phyloP scores from a whole-genome alignment of 1,284 basidiomycete species.

The Pseudozyma pruni region DNA sequence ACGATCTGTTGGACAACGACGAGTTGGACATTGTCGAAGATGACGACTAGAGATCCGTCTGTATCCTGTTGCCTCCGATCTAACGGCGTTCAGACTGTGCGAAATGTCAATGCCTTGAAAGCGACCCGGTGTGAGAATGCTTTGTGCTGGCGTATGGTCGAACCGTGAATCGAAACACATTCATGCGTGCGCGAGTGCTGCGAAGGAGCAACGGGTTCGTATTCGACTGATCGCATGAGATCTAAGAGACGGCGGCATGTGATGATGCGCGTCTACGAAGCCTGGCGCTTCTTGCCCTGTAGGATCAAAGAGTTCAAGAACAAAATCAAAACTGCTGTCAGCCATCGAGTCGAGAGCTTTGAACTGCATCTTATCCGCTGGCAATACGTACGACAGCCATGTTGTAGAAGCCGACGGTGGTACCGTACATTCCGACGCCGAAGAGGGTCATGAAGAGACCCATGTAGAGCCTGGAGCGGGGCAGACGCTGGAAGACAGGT shows the following conservation, averaged over 20 bases:
- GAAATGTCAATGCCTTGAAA: no score
- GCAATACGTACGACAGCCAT: constrained; percentile 56
- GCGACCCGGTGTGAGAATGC: no score
- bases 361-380: no score
- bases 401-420: constrained; percentile 60
- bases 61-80: background rate
- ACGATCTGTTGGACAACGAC: constrained; percentile 61
- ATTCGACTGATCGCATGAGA: constrained; percentile 1
- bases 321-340: background rate
- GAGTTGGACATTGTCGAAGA: constrained; percentile 60
- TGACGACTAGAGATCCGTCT: constrained; percentile 12
- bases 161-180: background rate
- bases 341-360: background rate
- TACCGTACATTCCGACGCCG: constrained; percentile 61
- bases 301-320: background rate
- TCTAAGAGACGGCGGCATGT: background rate
- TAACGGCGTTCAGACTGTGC: no score
- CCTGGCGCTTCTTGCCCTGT: constrained; percentile 50
- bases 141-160: no score
- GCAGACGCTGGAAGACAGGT: constrained; percentile 61
- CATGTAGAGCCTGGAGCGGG: constrained; percentile 60
- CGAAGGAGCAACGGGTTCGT: constrained; percentile 2
- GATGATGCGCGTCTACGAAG: constrained; percentile 9
- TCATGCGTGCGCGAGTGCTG: background rate
- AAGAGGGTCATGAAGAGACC: constrained; percentile 63